These are phyloP conservation scores for Taxawa tesnikishii DNA, from an alignment of 2,329 filamentous ascomycete species.

Conservation along the genomic window DNA sequence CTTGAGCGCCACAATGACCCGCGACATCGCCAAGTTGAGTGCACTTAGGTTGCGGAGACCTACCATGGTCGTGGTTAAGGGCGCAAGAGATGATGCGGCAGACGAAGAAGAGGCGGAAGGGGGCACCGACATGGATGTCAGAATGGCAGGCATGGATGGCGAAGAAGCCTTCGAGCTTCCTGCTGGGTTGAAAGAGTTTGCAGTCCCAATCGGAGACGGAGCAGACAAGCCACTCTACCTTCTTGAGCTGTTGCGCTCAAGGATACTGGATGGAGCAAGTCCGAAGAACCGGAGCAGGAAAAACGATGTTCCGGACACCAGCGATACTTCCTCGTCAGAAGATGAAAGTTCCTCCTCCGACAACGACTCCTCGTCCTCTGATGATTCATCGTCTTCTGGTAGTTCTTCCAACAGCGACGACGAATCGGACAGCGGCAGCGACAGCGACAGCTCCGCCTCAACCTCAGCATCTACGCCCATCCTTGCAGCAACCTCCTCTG, in stretches of 20 bases:
- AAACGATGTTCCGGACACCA: no score
- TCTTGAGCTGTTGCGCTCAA: slow-evolving; percentile 57
- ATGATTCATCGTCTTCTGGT: slow-evolving; percentile 7
- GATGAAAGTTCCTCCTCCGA: slow-evolving; percentile 21
- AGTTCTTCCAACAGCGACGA: slow-evolving; percentile 17
- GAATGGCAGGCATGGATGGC: slow-evolving; percentile 11
- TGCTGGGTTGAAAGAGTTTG: slow-evolving; percentile 31
- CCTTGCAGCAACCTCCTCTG: slow-evolving; percentile 2
- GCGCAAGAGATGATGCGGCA: no score
- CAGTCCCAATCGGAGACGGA: slow-evolving; percentile 37
- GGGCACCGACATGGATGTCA: slow-evolving; percentile 12
- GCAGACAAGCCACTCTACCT: slow-evolving; percentile 63
- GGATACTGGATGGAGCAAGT: slow-evolving; percentile 21
- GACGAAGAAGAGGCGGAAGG: no score
- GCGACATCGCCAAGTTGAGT: slow-evolving; percentile 68
- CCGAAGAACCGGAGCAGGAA: not conserved
- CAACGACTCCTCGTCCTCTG: slow-evolving; percentile 12
- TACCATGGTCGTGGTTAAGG: slow-evolving; percentile 63
- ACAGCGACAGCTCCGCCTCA: not conserved
- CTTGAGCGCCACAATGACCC: slow-evolving; percentile 84
- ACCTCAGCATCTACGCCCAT: slow-evolving; percentile 16
- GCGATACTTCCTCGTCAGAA: slow-evolving; percentile 7
- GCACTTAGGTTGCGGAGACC: slow-evolving; percentile 62
- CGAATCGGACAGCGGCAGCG: slow-evolving; percentile 6
- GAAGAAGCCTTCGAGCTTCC: slow-evolving; percentile 44